Percentiles rank a stretch among this genome's conserved stretches.
These are phyloP conservation scores for Discostella pseudostelligera DNA, from an alignment of 108 stramenopile genomes.

Conservation along the genomic window DNA sequence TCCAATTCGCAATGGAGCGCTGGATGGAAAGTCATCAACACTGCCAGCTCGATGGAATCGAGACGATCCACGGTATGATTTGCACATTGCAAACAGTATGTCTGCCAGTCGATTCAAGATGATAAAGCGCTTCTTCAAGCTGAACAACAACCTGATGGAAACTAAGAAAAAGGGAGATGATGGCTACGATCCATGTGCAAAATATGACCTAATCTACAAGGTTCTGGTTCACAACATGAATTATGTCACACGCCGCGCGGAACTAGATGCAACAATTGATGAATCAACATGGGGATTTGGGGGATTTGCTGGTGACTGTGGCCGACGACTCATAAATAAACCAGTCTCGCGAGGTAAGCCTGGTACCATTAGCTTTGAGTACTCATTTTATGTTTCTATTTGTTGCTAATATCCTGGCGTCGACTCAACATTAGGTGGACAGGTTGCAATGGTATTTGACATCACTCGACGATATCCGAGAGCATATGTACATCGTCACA, in stretches of 20 bases:
- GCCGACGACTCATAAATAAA: slow-evolving; percentile 1
- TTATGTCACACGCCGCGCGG: not conserved
- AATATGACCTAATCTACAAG: slow-evolving; percentile 10
- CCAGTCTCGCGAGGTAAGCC: not conserved
- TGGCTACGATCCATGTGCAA: slow-evolving; percentile 11
- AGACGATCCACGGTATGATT: not conserved
- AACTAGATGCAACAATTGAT: slow-evolving; percentile 2
- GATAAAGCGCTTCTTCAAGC: slow-evolving; percentile 16
- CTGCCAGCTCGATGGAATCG: not conserved
- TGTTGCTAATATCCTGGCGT: not conserved
- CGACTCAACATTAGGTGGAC: slow-evolving; percentile 4
- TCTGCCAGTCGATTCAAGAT: not conserved
- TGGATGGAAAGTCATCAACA: not conserved
- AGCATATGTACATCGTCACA: slow-evolving; percentile 14
- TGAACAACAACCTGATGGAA: slow-evolving; percentile 1
- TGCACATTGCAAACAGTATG: not conserved
- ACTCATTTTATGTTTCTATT: not conserved
- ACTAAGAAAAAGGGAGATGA: not conserved
- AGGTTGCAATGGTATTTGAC: slow-evolving; percentile 6
- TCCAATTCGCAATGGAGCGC: slow-evolving; percentile 6
- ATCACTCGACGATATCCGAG: not conserved
- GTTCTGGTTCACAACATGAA: slow-evolving; percentile 16
- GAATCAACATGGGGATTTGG: slow-evolving; percentile 14
- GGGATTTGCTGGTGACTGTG: not conserved
- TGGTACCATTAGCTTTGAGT: not conserved